A percentile compares a stretch with the other conserved stretches of the same genome.
Conservation (phyloP, 352 stramenopile species). For the Globisporangium emineosum region DNA sequence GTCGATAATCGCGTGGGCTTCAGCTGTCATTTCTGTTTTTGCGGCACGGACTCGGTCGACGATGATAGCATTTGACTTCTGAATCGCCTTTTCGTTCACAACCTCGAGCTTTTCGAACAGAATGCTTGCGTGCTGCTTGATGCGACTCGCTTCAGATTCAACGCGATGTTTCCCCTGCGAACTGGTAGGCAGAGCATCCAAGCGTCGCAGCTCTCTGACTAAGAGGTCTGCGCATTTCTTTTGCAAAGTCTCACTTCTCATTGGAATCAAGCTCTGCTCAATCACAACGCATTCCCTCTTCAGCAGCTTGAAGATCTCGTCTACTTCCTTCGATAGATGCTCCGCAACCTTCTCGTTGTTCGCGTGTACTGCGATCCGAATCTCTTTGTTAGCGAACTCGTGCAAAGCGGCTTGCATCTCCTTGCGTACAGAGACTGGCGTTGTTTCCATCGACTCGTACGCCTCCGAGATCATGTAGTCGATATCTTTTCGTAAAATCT, state of each 20-base stretch:
- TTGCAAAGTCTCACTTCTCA: conserved; percentile 46
- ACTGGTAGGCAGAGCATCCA: conserved; percentile 48
- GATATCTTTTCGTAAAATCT: conserved; percentile 49
- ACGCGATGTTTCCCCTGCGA: conserved; percentile 44
- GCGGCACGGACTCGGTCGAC: conserved; percentile 48
- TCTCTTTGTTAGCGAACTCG: conserved; percentile 59
- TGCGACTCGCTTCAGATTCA: conserved; percentile 49
- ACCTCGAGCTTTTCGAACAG: conserved; percentile 77
- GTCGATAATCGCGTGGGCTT: conserved; percentile 61
- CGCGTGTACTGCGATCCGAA: conserved; percentile 59
- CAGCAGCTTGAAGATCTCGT: conserved; percentile 51
- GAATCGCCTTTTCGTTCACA: conserved; percentile 66
- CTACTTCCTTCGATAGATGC: conserved; percentile 49
- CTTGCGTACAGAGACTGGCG: conserved; percentile 47
- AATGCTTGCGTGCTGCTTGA: conserved; percentile 55
- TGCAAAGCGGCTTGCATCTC: conserved; percentile 56
- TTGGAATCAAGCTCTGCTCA: conserved; percentile 57
- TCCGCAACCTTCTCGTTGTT: conserved; percentile 67
- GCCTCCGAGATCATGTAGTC: conserved; percentile 56
- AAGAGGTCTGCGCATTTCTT: conserved; percentile 54
- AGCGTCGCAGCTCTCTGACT: conserved; percentile 35
- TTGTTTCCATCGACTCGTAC: conserved; percentile 44
- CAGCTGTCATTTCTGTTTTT: conserved; percentile 58
- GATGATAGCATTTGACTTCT: conserved; percentile 47
- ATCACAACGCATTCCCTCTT: conserved; percentile 53